These are phyloP conservation scores for Ceratocystis cacaofunesta DNA, from an alignment of 2,329 filamentous ascomycete species.

Conservation along the genomic window DNA sequence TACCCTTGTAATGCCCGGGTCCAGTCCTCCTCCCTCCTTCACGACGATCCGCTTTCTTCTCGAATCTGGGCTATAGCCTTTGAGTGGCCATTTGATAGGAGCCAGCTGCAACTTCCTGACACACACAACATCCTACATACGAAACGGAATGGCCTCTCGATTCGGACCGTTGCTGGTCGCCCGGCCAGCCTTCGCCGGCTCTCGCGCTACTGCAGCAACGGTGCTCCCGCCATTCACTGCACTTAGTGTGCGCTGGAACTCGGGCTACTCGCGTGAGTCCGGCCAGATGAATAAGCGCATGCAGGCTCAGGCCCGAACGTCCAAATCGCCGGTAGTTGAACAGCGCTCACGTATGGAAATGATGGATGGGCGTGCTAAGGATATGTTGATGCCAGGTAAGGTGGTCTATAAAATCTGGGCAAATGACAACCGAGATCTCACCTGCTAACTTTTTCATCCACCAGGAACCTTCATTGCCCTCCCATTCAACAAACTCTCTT, in stretches of 20 bases:
- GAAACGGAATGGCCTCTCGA: conserved; percentile 6
- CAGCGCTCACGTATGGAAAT: background rate
- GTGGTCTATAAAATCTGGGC: background rate
- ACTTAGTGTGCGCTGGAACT: background rate
- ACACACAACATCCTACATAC: background rate
- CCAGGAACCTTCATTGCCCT: conserved; percentile 36
- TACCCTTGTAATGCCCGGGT: background rate
- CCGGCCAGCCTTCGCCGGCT: background rate
- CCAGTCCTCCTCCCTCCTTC: background rate
- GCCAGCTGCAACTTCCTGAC: background rate
- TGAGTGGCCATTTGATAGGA: background rate
- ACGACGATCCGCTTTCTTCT: background rate
- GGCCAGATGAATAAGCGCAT: conserved; percentile 1
- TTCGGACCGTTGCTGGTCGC: conserved; percentile 2
- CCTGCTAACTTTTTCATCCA: background rate
- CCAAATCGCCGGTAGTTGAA: conserved; percentile 8
- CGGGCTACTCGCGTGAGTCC: background rate
- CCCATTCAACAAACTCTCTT: conserved; percentile 19
- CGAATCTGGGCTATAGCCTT: background rate
- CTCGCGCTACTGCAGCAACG: background rate
- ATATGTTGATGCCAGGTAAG: conserved; percentile 15
- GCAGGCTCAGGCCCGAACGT: conserved; percentile 9
- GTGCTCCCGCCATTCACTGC: background rate
- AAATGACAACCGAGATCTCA: background rate
- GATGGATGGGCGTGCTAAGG: conserved; percentile 10